These are phyloP conservation scores for Lasiosphaeria hispida DNA, from an alignment of 495 filamentous ascomycete genomes.

Conservation along the genomic window DNA sequence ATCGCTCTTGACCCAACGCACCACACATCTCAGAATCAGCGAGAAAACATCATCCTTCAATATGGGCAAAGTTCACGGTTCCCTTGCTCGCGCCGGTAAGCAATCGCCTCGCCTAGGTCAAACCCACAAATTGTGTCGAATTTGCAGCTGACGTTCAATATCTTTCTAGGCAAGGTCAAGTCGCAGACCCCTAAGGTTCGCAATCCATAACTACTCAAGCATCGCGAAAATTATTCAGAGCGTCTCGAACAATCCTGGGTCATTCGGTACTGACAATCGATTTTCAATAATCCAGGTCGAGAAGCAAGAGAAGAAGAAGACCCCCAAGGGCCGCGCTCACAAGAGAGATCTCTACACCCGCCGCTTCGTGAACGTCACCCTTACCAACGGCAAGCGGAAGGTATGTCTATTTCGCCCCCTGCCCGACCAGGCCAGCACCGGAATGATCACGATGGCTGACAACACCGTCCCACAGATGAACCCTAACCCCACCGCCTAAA, in stretches of 20 bases:
- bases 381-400: slow-evolving; percentile 97
- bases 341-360: slow-evolving; percentile 96
- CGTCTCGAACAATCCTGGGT: background rate
- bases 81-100: slow-evolving; percentile 88
- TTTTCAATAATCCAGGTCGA: slow-evolving; percentile 57
- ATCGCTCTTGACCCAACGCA: background rate
- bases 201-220: background rate
- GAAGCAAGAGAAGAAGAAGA: slow-evolving; percentile 84
- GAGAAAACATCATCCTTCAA: slow-evolving; percentile 38
- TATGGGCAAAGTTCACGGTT: slow-evolving; percentile 91
- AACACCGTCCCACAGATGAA: slow-evolving; percentile 40
- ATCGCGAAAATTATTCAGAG: background rate
- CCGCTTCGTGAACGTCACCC: slow-evolving; percentile 97
- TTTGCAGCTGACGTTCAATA: slow-evolving; percentile 14
- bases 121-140: slow-evolving; percentile 5
- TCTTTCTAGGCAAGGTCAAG: slow-evolving; percentile 44
- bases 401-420: slow-evolving; percentile 38
- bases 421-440: background rate
- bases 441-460: slow-evolving; percentile 39
- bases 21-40: background rate
- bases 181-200: slow-evolving; percentile 52
- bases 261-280: background rate
- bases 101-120: background rate
- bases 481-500: slow-evolving; percentile 47
- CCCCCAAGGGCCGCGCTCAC: slow-evolving; percentile 95